Base-by-base conservation (phyloP, 768 basidiomycete species). In the Candolleomyces efflorescens region DNA sequence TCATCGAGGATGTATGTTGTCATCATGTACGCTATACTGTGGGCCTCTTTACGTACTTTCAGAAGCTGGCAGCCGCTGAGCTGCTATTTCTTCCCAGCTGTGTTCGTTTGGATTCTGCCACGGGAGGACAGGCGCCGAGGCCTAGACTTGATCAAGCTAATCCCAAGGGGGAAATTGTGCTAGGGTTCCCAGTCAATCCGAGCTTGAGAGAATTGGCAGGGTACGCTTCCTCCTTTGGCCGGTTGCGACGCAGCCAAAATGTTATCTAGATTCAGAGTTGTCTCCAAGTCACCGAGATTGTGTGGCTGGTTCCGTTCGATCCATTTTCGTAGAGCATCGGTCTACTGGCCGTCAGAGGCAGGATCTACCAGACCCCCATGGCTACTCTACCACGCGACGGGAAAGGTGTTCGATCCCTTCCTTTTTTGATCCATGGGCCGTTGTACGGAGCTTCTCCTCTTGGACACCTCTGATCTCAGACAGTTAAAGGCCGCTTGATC, bases 401-500 rank as follows among this genome's bases (percentile, higher is more conserved):
- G 37, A 53, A 53, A 18, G 12, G n/a, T 32, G 13, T 37, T 53
- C 32, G 51, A 53, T 38, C 9, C 27, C n/a, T 50, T 50, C 49
- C 49, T 50, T 50, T n/a, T 50, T 50, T 50, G 23, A 50, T 13
- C 36, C 51, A 53, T 53, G 36, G 17, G 41, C 22, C 51, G 51
- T 53, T 50, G 26, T 41, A 37, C 51, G 51, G 51, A 24, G 32
- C 37, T 53, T 50, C 49, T 50, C 49, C 49, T 50, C 49, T 50
- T 36, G 49, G 49, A 50, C 49, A 53, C 2, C 17, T 15, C 37
- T 59, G 45, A 48, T n/a, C 43, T 39, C 52, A 22, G 71, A 71
- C 66, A 68, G 68, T 76, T 78, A 77, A 78, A 78, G 73, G 69
- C 69, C 54, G 67, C 62, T 63, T 58, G 64, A 66, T 61, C 63